Evolutionary conservation across 2,329 filamentous ascomycete genomes (phyloP).

Genomic region (Didymella pinodella): DNA sequence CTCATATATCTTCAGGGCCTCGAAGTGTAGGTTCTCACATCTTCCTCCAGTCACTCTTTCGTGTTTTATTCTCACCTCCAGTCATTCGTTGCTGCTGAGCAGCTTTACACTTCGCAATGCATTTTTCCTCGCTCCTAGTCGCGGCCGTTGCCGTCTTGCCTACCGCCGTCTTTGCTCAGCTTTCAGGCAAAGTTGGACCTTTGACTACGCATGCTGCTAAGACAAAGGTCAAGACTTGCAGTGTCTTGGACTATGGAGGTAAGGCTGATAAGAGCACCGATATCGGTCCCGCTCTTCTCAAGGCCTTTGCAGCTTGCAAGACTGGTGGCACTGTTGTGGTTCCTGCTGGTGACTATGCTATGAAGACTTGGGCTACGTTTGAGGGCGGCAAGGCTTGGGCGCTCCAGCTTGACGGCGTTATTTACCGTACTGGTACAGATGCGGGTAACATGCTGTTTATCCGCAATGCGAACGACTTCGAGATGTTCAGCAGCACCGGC

Average conservation of each 20-base stretch:
- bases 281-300: slow-evolving; percentile 57
- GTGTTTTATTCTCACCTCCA: neutral
- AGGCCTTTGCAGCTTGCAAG: slow-evolving; percentile 61
- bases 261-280: slow-evolving; percentile 62
- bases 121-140: slow-evolving; percentile 34
- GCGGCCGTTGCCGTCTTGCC: slow-evolving; percentile 35
- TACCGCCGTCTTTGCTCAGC: slow-evolving; percentile 35
- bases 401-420: slow-evolving; percentile 62
- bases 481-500: slow-evolving; percentile 62
- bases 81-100: slow-evolving; percentile 34
- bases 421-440: slow-evolving; percentile 60
- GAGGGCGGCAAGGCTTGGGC: slow-evolving; percentile 59
- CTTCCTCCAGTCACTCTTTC: slow-evolving; percentile 12
- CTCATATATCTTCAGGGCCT: slow-evolving; percentile 14
- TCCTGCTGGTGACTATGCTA: slow-evolving; percentile 59
- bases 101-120: slow-evolving; percentile 37
- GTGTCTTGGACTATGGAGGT: slow-evolving; percentile 62
- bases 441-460: slow-evolving; percentile 64
- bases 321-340: slow-evolving; percentile 60
- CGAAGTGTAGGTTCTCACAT: neutral
- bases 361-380: slow-evolving; percentile 60
- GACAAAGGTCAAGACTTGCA: slow-evolving; percentile 59
- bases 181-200: slow-evolving; percentile 48
- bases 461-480: slow-evolving; percentile 60
- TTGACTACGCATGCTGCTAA: slow-evolving; percentile 51